Evolutionary conservation across 2,329 filamentous ascomycete genomes (phyloP).

Genomic region (Trichoderma sp.): DNA sequence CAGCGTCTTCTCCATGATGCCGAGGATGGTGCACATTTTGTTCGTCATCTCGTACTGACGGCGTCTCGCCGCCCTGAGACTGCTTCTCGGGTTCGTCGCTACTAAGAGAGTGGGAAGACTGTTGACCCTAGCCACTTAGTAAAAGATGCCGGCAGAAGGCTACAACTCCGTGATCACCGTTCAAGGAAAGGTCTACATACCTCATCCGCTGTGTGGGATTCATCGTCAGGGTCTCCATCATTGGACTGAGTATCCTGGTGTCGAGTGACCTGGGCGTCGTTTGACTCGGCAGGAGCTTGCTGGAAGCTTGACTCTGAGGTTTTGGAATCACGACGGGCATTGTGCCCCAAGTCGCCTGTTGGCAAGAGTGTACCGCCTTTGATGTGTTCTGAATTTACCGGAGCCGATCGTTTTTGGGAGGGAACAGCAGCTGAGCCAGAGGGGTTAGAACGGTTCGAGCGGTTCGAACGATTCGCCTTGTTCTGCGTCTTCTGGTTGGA

Average conservation of each 20-base stretch:
- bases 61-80: neutral
- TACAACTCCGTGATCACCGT: neutral
- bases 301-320: neutral
- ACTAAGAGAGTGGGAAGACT: neutral
- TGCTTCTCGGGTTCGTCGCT: neutral
- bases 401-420: neutral
- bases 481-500: constrained; percentile 34
- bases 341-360: neutral
- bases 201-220: constrained; percentile 1
- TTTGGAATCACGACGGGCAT: neutral
- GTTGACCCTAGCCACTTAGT: neutral
- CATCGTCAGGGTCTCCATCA: neutral
- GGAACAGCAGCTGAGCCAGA: neutral
- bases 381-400: neutral
- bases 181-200: neutral
- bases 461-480: constrained; percentile 19
- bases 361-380: neutral
- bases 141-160: neutral
- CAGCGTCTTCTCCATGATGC: neutral
- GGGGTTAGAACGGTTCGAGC: neutral
- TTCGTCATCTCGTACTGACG: neutral
- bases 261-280: neutral
- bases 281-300: neutral
- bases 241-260: neutral
- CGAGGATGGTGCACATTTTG: neutral